Conservation (phyloP, 768 basidiomycete genomes). For the Podaxis sp. region DNA sequence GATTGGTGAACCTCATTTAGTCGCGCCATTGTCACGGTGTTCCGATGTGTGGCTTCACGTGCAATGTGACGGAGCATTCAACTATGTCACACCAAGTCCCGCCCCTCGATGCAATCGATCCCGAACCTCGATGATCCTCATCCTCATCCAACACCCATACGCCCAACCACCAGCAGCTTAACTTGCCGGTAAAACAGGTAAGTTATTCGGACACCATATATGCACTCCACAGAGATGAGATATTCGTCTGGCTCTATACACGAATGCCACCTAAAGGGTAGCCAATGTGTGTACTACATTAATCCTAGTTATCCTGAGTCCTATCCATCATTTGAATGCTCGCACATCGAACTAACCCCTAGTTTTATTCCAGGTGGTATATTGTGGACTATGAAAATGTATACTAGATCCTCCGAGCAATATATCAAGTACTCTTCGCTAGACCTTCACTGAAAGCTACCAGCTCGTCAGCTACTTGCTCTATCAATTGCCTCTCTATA, state of each 20-base stretch:
- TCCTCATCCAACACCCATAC: too few species aligned
- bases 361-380: background rate
- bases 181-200: background rate
- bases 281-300: slow-evolving; percentile 10
- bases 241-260: background rate
- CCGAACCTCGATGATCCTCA: too few species aligned
- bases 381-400: background rate
- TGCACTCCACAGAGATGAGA: background rate
- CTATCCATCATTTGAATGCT: background rate
- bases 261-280: slow-evolving; percentile 6
- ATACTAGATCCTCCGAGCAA: background rate
- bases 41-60: background rate
- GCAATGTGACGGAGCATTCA: background rate
- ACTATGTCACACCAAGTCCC: background rate
- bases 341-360: background rate
- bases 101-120: too few species aligned
- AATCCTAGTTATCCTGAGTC: slow-evolving; percentile 17
- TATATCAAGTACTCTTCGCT: background rate
- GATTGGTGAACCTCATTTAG: background rate
- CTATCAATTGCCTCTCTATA: slow-evolving; percentile 33
- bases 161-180: too few species aligned
- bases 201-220: background rate
- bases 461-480: slow-evolving; percentile 37
- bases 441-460: slow-evolving; percentile 20
- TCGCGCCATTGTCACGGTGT: background rate